phyloP scores from a whole-genome alignment of 2,329 filamentous ascomycete genomes.

The Aspergillus intermedius region DNA sequence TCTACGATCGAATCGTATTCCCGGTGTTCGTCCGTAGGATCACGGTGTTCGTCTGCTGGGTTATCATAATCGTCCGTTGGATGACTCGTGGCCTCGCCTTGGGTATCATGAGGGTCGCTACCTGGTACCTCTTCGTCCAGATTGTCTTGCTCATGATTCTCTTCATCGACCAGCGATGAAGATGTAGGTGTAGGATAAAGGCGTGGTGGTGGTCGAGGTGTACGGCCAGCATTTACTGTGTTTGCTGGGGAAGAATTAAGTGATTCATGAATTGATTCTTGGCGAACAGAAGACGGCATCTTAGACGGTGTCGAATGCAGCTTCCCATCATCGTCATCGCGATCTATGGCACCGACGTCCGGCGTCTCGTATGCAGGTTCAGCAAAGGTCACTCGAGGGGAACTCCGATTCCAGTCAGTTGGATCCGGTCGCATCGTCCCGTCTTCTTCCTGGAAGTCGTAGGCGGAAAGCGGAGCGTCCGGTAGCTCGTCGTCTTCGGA shows the following conservation, averaged over 20 bases:
- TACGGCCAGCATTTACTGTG: constrained; percentile 26
- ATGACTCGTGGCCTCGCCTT: constrained; percentile 15
- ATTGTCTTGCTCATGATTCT: constrained; percentile 17
- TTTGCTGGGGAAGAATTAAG: constrained; percentile 26
- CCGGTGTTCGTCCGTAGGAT: constrained; percentile 35
- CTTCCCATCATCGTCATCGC: constrained; percentile 20
- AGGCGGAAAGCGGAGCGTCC: constrained; percentile 1
- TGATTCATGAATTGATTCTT: constrained; percentile 4
- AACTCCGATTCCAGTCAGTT: constrained; percentile 7
- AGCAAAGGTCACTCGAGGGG: constrained; percentile 12
- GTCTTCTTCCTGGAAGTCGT: constrained; percentile 3
- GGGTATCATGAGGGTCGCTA: constrained; percentile 2
- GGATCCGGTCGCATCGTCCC: constrained; percentile 7
- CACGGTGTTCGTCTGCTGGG: no score
- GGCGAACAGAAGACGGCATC: constrained; percentile 26
- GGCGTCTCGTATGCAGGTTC: constrained; percentile 25
- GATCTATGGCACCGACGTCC: constrained; percentile 22
- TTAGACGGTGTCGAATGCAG: constrained; percentile 29
- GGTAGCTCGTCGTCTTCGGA: constrained; percentile 18
- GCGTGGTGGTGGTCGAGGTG: constrained; percentile 25
- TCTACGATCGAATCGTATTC: constrained; percentile 52
- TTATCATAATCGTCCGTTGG: constrained; percentile 29
- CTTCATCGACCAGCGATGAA: constrained; percentile 34
- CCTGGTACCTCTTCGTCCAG: background rate
- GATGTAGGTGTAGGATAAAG: constrained; percentile 37